Evolutionary conservation across 768 basidiomycete species (phyloP), one percentile per base, ranked within the genome.

Genomic region (Trametes cinnabarina): DNA sequence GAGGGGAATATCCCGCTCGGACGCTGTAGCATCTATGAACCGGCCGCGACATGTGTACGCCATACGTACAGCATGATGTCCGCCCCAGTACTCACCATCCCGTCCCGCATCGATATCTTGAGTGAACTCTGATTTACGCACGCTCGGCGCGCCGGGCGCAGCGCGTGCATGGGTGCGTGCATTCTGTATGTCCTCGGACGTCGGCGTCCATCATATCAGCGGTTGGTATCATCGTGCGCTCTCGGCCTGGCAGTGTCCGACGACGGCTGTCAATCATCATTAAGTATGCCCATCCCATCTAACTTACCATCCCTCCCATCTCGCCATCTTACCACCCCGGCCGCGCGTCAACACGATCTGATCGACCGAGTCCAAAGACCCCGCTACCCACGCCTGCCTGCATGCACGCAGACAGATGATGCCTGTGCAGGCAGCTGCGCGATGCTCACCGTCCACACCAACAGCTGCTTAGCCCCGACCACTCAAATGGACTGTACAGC

Each of bases 151-250:
- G 30, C 30, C 30, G 30, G 30, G 30, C 30, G 30, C 12, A 12
- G 30, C 12, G 30, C 30, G 30, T 32, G 30, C 30, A 11, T 32
- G 30, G 7, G 30, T 32, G 30, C 30, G 30, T 32, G 30, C 30
- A 32, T n/a, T n/a, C n/a, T n/a, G n/a, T 20, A 46, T 46, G 23
- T 49, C 47, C 47, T 49, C 47, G 47, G 47, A 49, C 32, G 30
- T 32, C 30, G 34, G 26, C 47, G 47, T 26, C 47, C 47, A 26
- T 49, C 30, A 35, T 30, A 20, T 30, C 47, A 49, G 9, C 47
- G 8, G 19, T 35, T 10, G 6, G 17, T 34, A 32, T 32, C 30
- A 32, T 32, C 30, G 12, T 32, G 12, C 30, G 30, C 30, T 32
- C 30, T 32, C 7, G 30, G 30, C 30, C 30, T 32, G 30, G 30